These are phyloP conservation scores for Dendrobium huoshanense DNA, from an alignment of 106 monocot species.

Conservation along the genomic window DNA sequence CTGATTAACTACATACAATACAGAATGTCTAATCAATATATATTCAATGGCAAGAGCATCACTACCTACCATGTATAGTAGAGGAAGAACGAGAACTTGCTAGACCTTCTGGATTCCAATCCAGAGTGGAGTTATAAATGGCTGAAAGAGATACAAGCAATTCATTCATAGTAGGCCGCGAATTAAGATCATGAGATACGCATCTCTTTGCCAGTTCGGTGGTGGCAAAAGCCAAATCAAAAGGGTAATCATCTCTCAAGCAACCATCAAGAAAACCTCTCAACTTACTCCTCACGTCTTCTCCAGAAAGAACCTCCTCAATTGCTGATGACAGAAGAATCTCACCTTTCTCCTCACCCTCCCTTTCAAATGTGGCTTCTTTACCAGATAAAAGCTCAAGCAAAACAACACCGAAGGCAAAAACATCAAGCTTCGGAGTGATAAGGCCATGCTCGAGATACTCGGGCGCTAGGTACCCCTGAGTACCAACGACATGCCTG, in stretches of 20 bases:
- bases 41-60: no score
- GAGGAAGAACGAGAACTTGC: conserved; percentile 24
- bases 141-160: conserved; percentile 53
- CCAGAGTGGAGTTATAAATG: conserved; percentile 47
- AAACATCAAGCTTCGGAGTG: conserved; percentile 77
- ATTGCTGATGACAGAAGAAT: conserved; percentile 29
- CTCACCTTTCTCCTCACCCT: conserved; percentile 14
- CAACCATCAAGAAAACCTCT: conserved; percentile 50
- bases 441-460: conserved; percentile 86
- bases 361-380: conserved; percentile 28
- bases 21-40: no score
- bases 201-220: conserved; percentile 72
- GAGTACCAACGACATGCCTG: conserved; percentile 73
- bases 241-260: conserved; percentile 47
- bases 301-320: conserved; percentile 32
- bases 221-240: conserved; percentile 60
- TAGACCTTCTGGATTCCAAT: conserved; percentile 65
- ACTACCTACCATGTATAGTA: not conserved
- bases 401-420: conserved; percentile 77
- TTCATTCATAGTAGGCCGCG: conserved; percentile 43
- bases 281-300: conserved; percentile 54
- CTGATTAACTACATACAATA: no score
- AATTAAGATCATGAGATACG: conserved; percentile 30
- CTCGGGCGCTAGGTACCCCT: conserved; percentile 84
- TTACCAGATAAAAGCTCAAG: conserved; percentile 76